Base-by-base conservation (phyloP, 768 basidiomycete genomes). In the Lactarius psammicola region DNA sequence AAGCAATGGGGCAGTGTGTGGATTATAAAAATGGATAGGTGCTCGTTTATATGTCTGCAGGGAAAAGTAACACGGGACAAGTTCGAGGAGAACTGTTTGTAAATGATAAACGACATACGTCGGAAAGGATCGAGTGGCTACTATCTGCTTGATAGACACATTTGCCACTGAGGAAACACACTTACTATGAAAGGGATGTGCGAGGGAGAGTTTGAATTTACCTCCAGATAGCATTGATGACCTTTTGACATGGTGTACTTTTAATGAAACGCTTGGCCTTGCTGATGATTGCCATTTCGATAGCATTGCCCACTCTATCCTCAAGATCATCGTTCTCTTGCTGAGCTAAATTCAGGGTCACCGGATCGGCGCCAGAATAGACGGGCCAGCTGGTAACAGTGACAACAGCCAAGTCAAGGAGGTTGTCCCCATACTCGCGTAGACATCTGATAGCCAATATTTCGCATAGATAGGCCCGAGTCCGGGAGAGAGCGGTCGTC, bases 11-110 rank as follows among this genome's bases (percentile, higher is more conserved):
- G 95, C 95, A 74, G 87, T 92, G 72, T 94, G 89, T 3, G 95
- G 95, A 73, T 98, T 94, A 75, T 98, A 97, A 71, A 96, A 90
- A 74, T 95, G 92, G 38, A 97, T 84, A 13, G 95, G 94, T 30
- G 85, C 92, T 56, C 88, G 84, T 79, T 97, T 97, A 76, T 98
- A 98, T 31, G 92, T 95, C 94, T 95, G 68, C 23, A 53, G n/a
- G 63, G 9, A 23, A 42, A 34, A 28, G 67, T 8, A 60, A 42
- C 61, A 31, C n/a, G 56, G 11, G 40, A 55, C 31, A 20, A 56
- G 23, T 15, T 49, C 46, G 34, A 44, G 54, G 65, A 20, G 30
- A 23, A 46, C 28, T 49, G 56, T 11, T 26, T 55, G 64, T 23
- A 23, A 42, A 30, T 13, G 13, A 34, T 23, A 58, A 23, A 33